Evolutionary conservation across 2,329 filamentous ascomycete genomes (phyloP).

Genomic region (Calonectria montana): DNA sequence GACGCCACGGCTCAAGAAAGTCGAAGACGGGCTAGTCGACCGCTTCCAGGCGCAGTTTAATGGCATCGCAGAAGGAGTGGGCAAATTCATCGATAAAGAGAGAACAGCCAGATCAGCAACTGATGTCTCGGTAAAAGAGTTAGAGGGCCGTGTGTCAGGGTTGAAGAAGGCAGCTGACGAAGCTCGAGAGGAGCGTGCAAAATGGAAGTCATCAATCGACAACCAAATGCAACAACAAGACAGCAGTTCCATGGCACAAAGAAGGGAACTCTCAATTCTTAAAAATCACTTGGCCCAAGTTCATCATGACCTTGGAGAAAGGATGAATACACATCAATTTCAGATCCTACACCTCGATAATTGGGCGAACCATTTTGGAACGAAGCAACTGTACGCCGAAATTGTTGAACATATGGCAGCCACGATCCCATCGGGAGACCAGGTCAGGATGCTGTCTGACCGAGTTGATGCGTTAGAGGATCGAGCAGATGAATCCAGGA

Average conservation of each 20-base stretch:
- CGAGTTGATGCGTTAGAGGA: constrained; percentile 39
- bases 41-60: neutral
- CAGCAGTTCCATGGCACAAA: neutral
- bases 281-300: constrained; percentile 10
- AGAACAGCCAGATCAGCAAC: constrained; percentile 21
- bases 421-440: constrained; percentile 34
- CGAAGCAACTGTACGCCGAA: constrained; percentile 53
- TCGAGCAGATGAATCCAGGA: constrained; percentile 17
- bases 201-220: neutral
- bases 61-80: constrained; percentile 26
- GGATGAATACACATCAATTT: constrained; percentile 47
- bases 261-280: constrained; percentile 7
- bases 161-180: constrained; percentile 3
- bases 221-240: neutral
- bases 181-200: neutral
- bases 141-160: constrained; percentile 6
- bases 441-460: constrained; percentile 32
- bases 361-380: constrained; percentile 62
- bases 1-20: constrained; percentile 9
- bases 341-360: constrained; percentile 54
- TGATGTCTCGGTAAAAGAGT: constrained; percentile 20
- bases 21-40: constrained; percentile 22
- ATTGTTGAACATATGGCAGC: constrained; percentile 53
- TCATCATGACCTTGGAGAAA: constrained; percentile 32
- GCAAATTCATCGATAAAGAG: constrained; percentile 36